A percentile compares a stretch with the other conserved stretches of the same genome.
These are phyloP conservation scores for Mycena filopes DNA, from an alignment of 768 basidiomycete genomes.

Conservation along the genomic window DNA sequence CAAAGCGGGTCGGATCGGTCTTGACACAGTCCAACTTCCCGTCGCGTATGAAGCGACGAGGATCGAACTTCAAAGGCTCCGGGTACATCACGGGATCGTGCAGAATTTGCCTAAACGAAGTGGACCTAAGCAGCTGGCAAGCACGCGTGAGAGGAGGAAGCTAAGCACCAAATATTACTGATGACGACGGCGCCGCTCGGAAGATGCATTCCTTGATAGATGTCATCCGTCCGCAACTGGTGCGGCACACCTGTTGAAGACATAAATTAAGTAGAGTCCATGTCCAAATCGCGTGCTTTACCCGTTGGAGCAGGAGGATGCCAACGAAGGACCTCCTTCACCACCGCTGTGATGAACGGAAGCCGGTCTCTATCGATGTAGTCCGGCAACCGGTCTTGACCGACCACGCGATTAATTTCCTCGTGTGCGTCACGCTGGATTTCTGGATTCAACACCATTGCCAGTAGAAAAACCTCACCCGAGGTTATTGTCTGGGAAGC, in stretches of 20 bases:
- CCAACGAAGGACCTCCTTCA: slow-evolving; percentile 1
- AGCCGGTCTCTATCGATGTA: slow-evolving; percentile 17
- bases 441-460: slow-evolving; percentile 36
- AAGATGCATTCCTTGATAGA: too few relatives aligned
- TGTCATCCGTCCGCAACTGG: slow-evolving; percentile 44
- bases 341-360: slow-evolving; percentile 10
- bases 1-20: slow-evolving; percentile 11
- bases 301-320: slow-evolving; percentile 10
- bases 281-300: neutral
- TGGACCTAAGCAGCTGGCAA: too few relatives aligned
- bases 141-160: too few relatives aligned
- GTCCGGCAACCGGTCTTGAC: slow-evolving; percentile 34
- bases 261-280: neutral
- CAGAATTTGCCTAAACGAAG: slow-evolving; percentile 2
- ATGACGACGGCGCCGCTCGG: slow-evolving; percentile 40
- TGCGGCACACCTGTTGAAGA: slow-evolving; percentile 46
- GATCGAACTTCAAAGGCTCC: slow-evolving; percentile 8
- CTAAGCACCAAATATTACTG: slow-evolving; percentile 34
- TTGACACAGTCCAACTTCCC: slow-evolving; percentile 2
- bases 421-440: slow-evolving; percentile 31
- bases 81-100: slow-evolving; percentile 15
- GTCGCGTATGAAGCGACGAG: slow-evolving; percentile 1
- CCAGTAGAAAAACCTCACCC: slow-evolving; percentile 35
- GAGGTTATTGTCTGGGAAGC: slow-evolving; percentile 23
- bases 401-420: slow-evolving; percentile 37